Conservation (phyloP, 805 yeast species). For the Cyberlindnera mrakii region DNA sequence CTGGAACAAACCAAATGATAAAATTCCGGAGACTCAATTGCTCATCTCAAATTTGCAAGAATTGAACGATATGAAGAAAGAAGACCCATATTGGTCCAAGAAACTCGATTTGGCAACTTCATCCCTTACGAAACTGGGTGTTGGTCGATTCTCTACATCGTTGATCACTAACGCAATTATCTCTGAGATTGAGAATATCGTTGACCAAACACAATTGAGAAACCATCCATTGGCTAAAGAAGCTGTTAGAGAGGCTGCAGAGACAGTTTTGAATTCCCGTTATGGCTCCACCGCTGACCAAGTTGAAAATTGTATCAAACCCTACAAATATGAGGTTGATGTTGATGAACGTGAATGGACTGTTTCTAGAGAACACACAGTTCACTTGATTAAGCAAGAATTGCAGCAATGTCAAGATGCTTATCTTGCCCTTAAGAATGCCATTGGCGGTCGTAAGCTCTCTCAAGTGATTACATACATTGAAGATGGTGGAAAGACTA, state of each 20-base stretch:
- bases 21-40: conserved; percentile 15
- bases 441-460: conserved; percentile 80
- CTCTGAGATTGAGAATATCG: conserved; percentile 69
- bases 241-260: conserved; percentile 81
- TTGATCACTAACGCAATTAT: conserved; percentile 75
- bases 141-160: conserved; percentile 84
- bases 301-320: conserved; percentile 96
- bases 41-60: conserved; percentile 43
- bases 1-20: conserved; percentile 61
- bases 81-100: conserved; percentile 81
- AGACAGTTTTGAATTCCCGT: conserved; percentile 66
- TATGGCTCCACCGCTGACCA: conserved; percentile 94
- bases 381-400: conserved; percentile 73
- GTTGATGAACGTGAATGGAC: conserved; percentile 94
- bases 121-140: conserved; percentile 83
- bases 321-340: conserved; percentile 95
- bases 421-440: conserved; percentile 49
- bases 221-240: conserved; percentile 83
- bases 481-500: conserved; percentile 28
- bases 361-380: conserved; percentile 71
- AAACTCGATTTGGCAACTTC: conserved; percentile 82
- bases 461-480: conserved; percentile 76
- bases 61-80: conserved; percentile 50
- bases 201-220: conserved; percentile 66
- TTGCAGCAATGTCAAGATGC: conserved; percentile 71